Base-by-base conservation (phyloP, 1,139 yeast genomes). In the Blastobotrys raffinosifermentans region DNA sequence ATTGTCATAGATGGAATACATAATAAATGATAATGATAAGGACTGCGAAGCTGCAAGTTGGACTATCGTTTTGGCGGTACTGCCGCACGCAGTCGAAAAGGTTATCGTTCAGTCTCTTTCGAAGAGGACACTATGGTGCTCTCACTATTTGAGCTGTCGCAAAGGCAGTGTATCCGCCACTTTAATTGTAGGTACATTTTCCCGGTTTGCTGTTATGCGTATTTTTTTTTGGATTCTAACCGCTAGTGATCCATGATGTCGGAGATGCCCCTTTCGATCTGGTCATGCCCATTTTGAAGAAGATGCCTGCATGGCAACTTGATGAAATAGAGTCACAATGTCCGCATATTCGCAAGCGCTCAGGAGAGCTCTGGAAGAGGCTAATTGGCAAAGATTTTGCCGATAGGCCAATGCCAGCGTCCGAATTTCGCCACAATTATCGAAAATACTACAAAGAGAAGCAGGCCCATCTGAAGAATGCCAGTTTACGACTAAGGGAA, bases 251-350 rank as follows among this genome's bases (percentile, higher is more conserved):
- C 31, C 39, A 39, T 2, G 60, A 56, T 41, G 55, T 55, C 10
- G 60, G 60, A 11, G 53, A 46, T 11, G 52, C 58, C 6, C 55
- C 59, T 4, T 55, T 43, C 31, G 58, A 52, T n/a, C 41, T 56
- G 32, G 53, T 55, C 16, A 46, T 45, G 34, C 60, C 60, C 4
- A 48, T 55, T 18, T 35, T 55, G 32, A 41, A 38, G 30, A 44
- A 44, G 29, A 45, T 56, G 46, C 31, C 53, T 4, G 52, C 57
- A 10, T 43, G 39, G 27, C 59, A 55, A 40, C 44, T 55, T 29
- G 45, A 45, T 13, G 39, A 36, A 17, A 47, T 55, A n/a, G 60
- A 55, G 34, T 31, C 38, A 31, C 46, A 43, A 7, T 43, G 55
- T 32, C 56, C 59, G 10, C 57, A 54, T 37, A 45, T 55, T 7